Conservation (phyloP, 345 rosid genomes). For the Eucalyptus urophylla region DNA sequence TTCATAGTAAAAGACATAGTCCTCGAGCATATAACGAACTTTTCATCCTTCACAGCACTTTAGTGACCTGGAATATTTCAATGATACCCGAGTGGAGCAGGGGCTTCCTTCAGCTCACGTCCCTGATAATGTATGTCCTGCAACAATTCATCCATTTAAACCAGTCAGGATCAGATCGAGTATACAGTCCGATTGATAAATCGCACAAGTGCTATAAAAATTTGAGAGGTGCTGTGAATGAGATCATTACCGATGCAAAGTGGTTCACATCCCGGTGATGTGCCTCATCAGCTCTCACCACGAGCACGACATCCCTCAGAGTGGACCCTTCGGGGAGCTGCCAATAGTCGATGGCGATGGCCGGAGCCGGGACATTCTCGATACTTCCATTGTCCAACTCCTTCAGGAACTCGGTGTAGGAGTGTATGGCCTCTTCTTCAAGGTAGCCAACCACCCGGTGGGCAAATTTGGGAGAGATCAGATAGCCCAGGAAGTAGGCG, state of each 20-base stretch:
- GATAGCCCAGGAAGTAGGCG: constrained; percentile 56
- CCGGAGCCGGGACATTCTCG: constrained; percentile 66
- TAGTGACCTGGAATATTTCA: too few species aligned
- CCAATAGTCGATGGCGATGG: constrained; percentile 78
- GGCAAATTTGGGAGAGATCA: constrained; percentile 69
- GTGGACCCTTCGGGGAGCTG: constrained; percentile 45
- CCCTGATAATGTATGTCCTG: too few species aligned
- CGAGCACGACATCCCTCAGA: constrained; percentile 54
- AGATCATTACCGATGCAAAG: constrained; percentile 44
- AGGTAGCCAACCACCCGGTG: constrained; percentile 77
- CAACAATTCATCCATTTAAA: too few species aligned
- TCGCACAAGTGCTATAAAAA: too few species aligned
- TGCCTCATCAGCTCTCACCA: constrained; percentile 69
- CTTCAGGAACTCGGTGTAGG: constrained; percentile 73
- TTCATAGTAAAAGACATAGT: too few species aligned
- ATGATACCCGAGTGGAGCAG: too few species aligned
- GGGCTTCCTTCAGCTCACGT: too few species aligned
- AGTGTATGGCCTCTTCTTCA: constrained; percentile 78
- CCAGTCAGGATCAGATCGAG: too few species aligned
- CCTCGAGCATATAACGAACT: too few species aligned
- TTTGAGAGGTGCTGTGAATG: too few species aligned
- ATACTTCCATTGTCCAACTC: constrained; percentile 67
- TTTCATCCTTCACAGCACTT: too few species aligned
- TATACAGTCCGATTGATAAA: too few species aligned
- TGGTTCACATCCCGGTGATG: constrained; percentile 85